Evolutionary conservation across 2,329 filamentous ascomycete species (phyloP).

Genomic region (Alternaria sp.): DNA sequence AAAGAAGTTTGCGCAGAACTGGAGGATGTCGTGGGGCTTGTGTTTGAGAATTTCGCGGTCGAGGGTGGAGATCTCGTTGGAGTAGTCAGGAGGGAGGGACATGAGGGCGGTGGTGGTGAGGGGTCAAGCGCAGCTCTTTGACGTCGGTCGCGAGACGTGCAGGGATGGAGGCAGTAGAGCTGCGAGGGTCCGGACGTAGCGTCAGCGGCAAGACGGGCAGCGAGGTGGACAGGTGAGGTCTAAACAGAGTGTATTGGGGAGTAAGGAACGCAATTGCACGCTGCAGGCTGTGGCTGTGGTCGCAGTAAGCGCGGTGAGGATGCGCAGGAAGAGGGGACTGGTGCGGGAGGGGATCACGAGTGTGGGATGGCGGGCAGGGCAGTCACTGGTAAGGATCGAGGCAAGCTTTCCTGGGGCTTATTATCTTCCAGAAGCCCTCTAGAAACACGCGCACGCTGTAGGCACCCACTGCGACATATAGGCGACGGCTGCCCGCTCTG

Average conservation of each 20-base stretch:
- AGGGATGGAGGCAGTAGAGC: slow-evolving; percentile 46
- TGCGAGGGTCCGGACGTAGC: slow-evolving; percentile 40
- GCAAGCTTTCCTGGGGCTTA: slow-evolving; percentile 31
- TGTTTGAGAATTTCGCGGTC: slow-evolving; percentile 67
- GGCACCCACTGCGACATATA: slow-evolving; percentile 9
- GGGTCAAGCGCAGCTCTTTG: slow-evolving; percentile 50
- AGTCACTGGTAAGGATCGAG: slow-evolving; percentile 19
- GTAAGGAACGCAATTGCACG: slow-evolving; percentile 12
- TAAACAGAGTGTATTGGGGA: neutral
- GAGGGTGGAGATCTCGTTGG: slow-evolving; percentile 69
- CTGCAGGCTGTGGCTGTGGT: slow-evolving; percentile 6
- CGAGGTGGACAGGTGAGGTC: slow-evolving; percentile 5
- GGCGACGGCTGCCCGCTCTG: slow-evolving; percentile 9
- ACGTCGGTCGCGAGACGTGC: slow-evolving; percentile 47
- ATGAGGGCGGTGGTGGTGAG: slow-evolving; percentile 45
- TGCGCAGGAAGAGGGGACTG: slow-evolving; percentile 30
- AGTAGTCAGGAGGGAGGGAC: slow-evolving; percentile 54
- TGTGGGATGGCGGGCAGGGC: slow-evolving; percentile 26
- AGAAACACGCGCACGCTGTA: slow-evolving; percentile 24
- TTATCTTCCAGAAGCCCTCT: slow-evolving; percentile 43
- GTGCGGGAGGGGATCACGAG: slow-evolving; percentile 26
- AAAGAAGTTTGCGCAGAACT: slow-evolving; percentile 76
- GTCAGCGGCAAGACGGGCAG: slow-evolving; percentile 20
- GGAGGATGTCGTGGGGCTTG: slow-evolving; percentile 70
- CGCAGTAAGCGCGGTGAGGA: slow-evolving; percentile 20